Evolutionary conservation across 78 protist species (phyloP), one percentile per base, ranked within the genome.

Genomic region (Trichosphaerium sp.): DNA sequence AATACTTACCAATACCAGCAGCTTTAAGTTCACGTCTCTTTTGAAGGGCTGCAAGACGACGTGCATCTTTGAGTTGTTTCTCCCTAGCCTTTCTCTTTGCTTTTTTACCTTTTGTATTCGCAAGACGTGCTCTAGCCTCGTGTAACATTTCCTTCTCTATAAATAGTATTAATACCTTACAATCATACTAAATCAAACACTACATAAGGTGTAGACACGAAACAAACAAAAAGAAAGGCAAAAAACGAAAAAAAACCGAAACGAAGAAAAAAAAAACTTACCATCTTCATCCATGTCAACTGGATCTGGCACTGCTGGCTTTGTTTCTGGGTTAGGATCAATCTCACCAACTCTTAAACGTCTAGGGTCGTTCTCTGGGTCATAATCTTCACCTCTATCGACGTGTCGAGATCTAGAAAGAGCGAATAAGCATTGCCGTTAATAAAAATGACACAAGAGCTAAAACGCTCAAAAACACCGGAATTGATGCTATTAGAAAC

Each of bases 31-130:
- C 98, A 38, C 99, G 74, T 29, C 92, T 71, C 80, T 94, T 95
- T 69, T 97, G 99, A 54, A 96, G 81, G 38, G 61, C 15, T 3
- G 99, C 93, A 18, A 92, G 77, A 28, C 99, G 73, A 23, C 96
- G 62, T 1, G 99, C 99, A 68, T 95, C 99, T 26, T 91, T 98
- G 40, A 96, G 82, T 73, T 90, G 94, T 66, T 85, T 76, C 61
- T 96, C 99, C 40, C 98, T 77, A 37, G 96, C 95, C 79, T 91
- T 86, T 11, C 98, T 80, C 72, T 94, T 94, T 26, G 96, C 98
- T 67, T 96, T 97, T 69, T 97, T 97, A 32, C 99, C 99, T 41
- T 85, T 79, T 1, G 99, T 95, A 88, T 97, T 97, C 5, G 99
- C 98, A 8, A 97, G 93, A 40, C 99, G 89, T 8, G 99, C 99